Base-by-base conservation (phyloP, 208 protist species). In the Crithidia brevicula region DNA sequence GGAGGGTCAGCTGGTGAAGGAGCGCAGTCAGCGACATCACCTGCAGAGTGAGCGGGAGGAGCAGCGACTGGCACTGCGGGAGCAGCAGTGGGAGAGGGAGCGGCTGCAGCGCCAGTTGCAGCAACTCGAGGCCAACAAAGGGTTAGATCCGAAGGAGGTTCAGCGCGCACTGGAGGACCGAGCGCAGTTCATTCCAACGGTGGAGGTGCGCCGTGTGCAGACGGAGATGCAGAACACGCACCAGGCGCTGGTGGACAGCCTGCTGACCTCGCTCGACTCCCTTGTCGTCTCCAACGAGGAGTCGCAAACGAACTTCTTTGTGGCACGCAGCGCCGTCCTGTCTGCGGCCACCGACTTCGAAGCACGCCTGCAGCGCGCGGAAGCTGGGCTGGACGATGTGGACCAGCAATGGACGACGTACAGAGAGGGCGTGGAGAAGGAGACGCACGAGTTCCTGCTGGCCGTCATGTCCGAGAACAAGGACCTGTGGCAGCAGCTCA, bases 391-490 rank as follows among this genome's bases (percentile, higher is more conserved):
- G 28, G 80, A 74, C 18, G 52, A 59, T 22, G 53, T 86, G 30
- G 63, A 74, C 45, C 57, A 78, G 45, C 79, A 84, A 53, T 33
- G 87, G 46, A 40, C 27, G 18, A 11, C 51, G 9, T 90, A 83
- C 72, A 72, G 71, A 34, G 77, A 82, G 22, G 77, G 60, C 1
- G 18, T 72, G 4, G 85, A 88, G 49, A 65, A 58, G 7, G 86
- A 88, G 53, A 81, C 77, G 47, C 58, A 60, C 13, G 79, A 81
- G 49, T 85, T 92, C 49, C 56, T 86, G 56, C 62, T 75, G 27
- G 61, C 82, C 0, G 70, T 91, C n/a, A 80, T 94, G 68, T 45
- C 74, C 13, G 84, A 91, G 76, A 91, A 91, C 67, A 87, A 85
- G 51, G 85, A 86, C 57, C 72, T 91, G 15, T 91, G 82, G 85